A percentile compares a stretch with the other conserved stretches of the same genome.
phyloP scores from a whole-genome alignment of 2,329 filamentous ascomycete genomes.

The Ophiosphaerella korrae region DNA sequence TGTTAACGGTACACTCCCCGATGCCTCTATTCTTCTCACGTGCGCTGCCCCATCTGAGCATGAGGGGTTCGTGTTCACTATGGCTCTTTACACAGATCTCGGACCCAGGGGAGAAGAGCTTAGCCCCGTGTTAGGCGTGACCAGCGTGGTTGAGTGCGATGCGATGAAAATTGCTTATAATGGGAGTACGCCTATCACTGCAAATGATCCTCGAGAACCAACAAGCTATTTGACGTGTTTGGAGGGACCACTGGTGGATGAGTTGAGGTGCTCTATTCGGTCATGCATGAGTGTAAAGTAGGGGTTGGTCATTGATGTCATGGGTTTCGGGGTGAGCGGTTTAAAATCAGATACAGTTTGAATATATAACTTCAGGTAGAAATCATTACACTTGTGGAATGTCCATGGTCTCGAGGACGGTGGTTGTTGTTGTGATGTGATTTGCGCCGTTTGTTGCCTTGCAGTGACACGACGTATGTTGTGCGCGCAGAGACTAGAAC shows the following conservation, averaged over 20 bases:
- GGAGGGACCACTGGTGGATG: constrained; percentile 17
- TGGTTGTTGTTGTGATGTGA: constrained; percentile 5
- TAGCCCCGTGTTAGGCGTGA: constrained; percentile 9
- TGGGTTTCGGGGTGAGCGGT: background rate
- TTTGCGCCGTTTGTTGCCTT: constrained; percentile 1
- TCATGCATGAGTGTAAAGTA: constrained; percentile 13
- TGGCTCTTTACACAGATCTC: background rate
- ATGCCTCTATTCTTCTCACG: background rate
- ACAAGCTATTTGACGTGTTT: constrained; percentile 23
- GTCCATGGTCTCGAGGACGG: background rate
- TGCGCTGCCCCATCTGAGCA: background rate
- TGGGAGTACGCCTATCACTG: constrained; percentile 15
- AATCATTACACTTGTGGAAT: background rate
- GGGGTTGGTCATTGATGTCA: constrained; percentile 1
- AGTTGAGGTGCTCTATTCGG: constrained; percentile 17
- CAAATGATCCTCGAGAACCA: constrained; percentile 16
- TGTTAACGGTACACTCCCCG: constrained; percentile 17
- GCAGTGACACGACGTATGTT: constrained; percentile 14
- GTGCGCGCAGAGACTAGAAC: constrained; percentile 11
- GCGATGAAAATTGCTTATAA: background rate
- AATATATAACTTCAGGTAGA: too few species aligned
- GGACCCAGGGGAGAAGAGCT: constrained; percentile 10
- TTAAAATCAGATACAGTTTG: background rate
- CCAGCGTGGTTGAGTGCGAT: background rate
- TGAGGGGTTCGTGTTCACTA: constrained; percentile 4